Base-by-base conservation (phyloP, 2,329 filamentous ascomycete genomes). In the Colletotrichum tropicale region DNA sequence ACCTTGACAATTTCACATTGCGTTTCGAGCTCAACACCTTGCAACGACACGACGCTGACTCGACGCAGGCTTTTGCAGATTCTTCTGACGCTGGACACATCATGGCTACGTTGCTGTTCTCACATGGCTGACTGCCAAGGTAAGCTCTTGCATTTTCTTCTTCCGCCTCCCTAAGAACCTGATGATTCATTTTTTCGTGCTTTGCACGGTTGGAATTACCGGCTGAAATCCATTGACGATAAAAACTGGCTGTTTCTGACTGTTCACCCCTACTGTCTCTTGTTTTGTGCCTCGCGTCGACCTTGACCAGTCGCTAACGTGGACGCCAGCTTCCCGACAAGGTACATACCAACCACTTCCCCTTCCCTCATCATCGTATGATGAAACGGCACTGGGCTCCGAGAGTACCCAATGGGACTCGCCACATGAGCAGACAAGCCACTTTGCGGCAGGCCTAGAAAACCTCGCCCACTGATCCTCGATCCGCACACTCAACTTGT, bases 301-400 rank as follows among this genome's bases (percentile, higher is more conserved):
- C 8, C 24, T 64, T 78, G 56, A 70, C 76, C 21, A 52, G 15
- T 77, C 67, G 81, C 86, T 87, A 81, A 87, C 85, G 64, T 60
- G 58, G 48, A 66, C 66, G 71, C 10, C 76, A 80, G 78, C 71
- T 61, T 66, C 70, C 12, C n/a, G 76, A 77, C 76, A 79, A 79
- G 79, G 78, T 80, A 79, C 77, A 76, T 76, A 74, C 70, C 36
- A 24, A 71, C 24, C 67, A 10, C 75, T 68, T 78, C 78, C 78
- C 52, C 70, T 62, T 71, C 55, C 71, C 71, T 66, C 68, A 72
- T 66, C 79, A 78, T 77, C 78, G 84, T 80, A 92, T 95, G 94
- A 96, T 96, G 94, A 95, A 94, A 90, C 87, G 95, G 96, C 96
- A 98, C 96, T 98, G 96, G 96, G 96, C 96, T 96, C 96, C 94